phyloP scores from a whole-genome alignment of 2,329 filamentous ascomycete genomes.

The Verticillium tricorpus region DNA sequence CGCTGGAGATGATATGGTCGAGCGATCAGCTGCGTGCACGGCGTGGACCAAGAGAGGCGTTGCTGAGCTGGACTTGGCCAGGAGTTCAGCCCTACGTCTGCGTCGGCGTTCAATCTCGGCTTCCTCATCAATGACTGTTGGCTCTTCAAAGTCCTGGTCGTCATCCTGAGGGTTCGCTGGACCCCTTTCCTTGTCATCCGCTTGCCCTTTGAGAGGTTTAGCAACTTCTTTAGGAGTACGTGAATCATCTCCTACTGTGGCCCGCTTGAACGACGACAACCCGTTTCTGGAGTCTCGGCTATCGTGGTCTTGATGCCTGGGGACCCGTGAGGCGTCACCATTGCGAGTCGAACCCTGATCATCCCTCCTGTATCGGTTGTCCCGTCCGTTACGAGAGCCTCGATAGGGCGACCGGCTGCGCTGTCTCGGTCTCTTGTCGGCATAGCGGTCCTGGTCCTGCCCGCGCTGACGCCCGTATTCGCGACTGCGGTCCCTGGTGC shows the following conservation, averaged over 20 bases:
- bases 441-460: conserved; percentile 17
- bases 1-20: conserved; percentile 50
- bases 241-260: conserved; percentile 54
- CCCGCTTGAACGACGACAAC: conserved; percentile 60
- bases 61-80: conserved; percentile 74
- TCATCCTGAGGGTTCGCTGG: conserved; percentile 26
- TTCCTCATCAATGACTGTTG: conserved; percentile 69
- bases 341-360: conserved; percentile 20
- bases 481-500: conserved; percentile 38
- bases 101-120: conserved; percentile 81
- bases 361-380: conserved; percentile 27
- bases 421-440: conserved; percentile 47
- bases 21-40: conserved; percentile 55
- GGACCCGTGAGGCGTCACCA: conserved; percentile 15
- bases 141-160: conserved; percentile 44
- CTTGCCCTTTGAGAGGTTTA: conserved; percentile 63
- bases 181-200: conserved; percentile 21
- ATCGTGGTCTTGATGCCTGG: conserved; percentile 42
- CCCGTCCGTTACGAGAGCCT: conserved; percentile 30
- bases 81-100: conserved; percentile 77
- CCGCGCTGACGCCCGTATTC: conserved; percentile 20
- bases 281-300: conserved; percentile 47
- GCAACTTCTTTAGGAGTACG: conserved; percentile 56
- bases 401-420: conserved; percentile 48
- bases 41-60: conserved; percentile 73